phyloP scores from a whole-genome alignment of 2,329 filamentous ascomycete genomes.

The Grosmannia clavigera region DNA sequence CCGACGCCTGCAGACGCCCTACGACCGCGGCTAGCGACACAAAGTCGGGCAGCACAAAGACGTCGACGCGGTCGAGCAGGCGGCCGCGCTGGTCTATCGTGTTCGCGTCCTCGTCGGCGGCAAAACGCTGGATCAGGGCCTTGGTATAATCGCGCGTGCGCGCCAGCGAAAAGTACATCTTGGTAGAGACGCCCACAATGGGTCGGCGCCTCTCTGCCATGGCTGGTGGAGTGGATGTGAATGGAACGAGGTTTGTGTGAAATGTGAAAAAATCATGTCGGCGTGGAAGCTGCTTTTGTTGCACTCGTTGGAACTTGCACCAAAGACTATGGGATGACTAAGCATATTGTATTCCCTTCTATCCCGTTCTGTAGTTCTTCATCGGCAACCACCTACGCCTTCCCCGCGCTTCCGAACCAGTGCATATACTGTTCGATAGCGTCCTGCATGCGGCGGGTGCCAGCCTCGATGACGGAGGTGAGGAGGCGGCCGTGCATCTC shows the following conservation, averaged over 20 bases:
- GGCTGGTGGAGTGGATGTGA: not conserved
- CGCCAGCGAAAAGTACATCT: constrained; percentile 66
- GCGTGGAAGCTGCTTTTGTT: too few relatives aligned
- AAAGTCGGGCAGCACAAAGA: constrained; percentile 72
- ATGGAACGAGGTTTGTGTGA: not conserved
- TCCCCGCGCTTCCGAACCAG: constrained; percentile 32
- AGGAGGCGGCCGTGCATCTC: constrained; percentile 33
- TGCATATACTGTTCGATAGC: constrained; percentile 35
- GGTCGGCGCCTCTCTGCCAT: constrained; percentile 32
- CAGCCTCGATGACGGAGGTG: constrained; percentile 34
- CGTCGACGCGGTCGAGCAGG: constrained; percentile 38
- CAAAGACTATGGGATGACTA: too few relatives aligned
- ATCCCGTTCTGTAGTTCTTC: not conserved
- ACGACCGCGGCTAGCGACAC: constrained; percentile 48
- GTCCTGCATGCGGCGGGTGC: constrained; percentile 32
- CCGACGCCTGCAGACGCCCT: constrained; percentile 28
- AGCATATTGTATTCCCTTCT: too few relatives aligned
- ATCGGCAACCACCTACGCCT: constrained; percentile 18
- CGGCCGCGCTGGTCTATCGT: constrained; percentile 14
- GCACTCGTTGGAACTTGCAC: too few relatives aligned
- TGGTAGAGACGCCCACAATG: constrained; percentile 61
- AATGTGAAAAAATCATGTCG: not conserved
- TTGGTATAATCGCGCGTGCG: constrained; percentile 46
- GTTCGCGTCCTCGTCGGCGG: constrained; percentile 9
- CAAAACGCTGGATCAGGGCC: constrained; percentile 32